These are phyloP conservation scores for Dalechampia spathulata DNA, from an alignment of 441 rosid genomes.

Conservation along the genomic window DNA sequence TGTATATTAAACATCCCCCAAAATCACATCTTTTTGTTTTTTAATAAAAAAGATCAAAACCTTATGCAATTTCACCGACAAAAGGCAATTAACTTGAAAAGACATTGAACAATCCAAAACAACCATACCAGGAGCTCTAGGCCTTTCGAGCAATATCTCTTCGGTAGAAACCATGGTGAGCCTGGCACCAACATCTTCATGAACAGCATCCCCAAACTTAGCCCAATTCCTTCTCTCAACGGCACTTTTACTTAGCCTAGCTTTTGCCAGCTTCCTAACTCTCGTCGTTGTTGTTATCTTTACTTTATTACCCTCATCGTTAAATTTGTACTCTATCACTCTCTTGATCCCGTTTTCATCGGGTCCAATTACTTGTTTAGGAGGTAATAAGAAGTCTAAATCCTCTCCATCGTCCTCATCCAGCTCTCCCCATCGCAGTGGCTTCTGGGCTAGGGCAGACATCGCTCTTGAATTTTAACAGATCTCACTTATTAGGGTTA, in stretches of 20 bases:
- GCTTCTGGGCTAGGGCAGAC: slow-evolving; percentile 16
- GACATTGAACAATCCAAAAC: too few species aligned
- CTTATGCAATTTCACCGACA: too few species aligned
- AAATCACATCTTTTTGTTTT: too few species aligned
- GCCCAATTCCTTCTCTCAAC: slow-evolving; percentile 67
- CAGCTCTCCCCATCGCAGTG: slow-evolving; percentile 64
- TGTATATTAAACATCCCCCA: too few species aligned
- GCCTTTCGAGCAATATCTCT: slow-evolving; percentile 71
- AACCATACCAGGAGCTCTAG: slow-evolving; percentile 42
- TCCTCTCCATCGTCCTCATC: slow-evolving; percentile 64
- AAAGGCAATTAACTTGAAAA: too few species aligned
- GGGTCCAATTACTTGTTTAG: slow-evolving; percentile 62
- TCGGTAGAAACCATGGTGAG: slow-evolving; percentile 87
- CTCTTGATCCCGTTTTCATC: slow-evolving; percentile 72
- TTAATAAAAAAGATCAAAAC: too few species aligned
- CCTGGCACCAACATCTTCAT: slow-evolving; percentile 55
- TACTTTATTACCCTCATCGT: slow-evolving; percentile 57
- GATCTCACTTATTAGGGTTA: not conserved
- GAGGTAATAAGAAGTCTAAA: slow-evolving; percentile 61
- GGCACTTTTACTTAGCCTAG: slow-evolving; percentile 54
- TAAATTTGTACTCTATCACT: slow-evolving; percentile 61
- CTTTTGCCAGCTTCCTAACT: slow-evolving; percentile 61
- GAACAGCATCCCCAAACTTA: slow-evolving; percentile 80
- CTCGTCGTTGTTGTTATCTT: slow-evolving; percentile 61
- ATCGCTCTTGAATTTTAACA: not conserved